phyloP scores from a whole-genome alignment of 352 stramenopile species.

The Phytophthora idaei region DNA sequence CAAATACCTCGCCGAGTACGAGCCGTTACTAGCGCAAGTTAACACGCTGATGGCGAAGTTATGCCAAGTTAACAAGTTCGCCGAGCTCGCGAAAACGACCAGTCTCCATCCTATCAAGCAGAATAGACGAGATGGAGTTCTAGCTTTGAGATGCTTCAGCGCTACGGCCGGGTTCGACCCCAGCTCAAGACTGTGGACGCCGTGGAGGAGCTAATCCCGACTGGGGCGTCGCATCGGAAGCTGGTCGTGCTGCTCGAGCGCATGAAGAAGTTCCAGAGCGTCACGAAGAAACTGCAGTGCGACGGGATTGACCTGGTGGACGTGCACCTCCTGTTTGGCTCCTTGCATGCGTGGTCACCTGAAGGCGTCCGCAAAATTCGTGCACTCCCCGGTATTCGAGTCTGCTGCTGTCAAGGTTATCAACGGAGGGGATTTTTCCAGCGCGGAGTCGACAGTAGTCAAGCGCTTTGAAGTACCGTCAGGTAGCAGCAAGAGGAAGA shows the following conservation, averaged over 20 bases:
- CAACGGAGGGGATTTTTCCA: background rate
- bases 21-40: background rate
- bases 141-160: slow-evolving; percentile 1
- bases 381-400: background rate
- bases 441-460: background rate
- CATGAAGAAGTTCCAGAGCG: slow-evolving; percentile 18
- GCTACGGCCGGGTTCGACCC: background rate
- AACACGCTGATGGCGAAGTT: background rate
- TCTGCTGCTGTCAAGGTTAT: background rate
- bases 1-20: background rate
- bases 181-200: background rate
- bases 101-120: background rate
- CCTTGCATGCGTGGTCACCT: background rate
- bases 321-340: background rate
- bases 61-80: background rate
- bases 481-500: background rate
- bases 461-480: background rate
- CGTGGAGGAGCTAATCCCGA: background rate
- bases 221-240: background rate
- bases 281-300: slow-evolving; percentile 5
- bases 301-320: background rate
- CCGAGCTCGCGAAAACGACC: background rate
- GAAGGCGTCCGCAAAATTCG: background rate
- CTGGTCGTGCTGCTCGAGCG: slow-evolving; percentile 13
- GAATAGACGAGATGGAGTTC: slow-evolving; percentile 8